Conservation (phyloP, 1,284 basidiomycete species). For the Pascua guehoae region DNA sequence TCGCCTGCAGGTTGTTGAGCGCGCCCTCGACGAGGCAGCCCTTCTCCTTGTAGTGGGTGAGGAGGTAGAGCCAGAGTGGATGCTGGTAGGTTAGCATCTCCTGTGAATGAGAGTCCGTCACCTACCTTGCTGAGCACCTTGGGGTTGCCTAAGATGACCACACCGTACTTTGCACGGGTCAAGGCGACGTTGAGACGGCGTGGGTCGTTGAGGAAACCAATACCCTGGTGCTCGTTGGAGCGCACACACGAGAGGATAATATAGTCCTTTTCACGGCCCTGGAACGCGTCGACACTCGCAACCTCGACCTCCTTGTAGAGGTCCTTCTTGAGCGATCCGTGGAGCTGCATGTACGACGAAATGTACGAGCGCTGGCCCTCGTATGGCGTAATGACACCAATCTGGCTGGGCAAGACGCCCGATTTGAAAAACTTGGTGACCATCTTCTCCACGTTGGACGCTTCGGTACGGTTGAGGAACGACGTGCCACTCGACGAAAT, state of each 20-base stretch:
- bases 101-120: background rate
- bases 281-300: slow-evolving; percentile 98
- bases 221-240: slow-evolving; percentile 98
- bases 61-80: slow-evolving; percentile 94
- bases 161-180: slow-evolving; percentile 95
- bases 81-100: slow-evolving; percentile 59
- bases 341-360: slow-evolving; percentile 99
- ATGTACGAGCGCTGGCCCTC: slow-evolving; percentile 99
- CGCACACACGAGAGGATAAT: slow-evolving; percentile 99
- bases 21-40: slow-evolving; percentile 92
- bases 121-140: slow-evolving; percentile 96
- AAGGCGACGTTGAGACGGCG: slow-evolving; percentile 94
- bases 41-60: slow-evolving; percentile 98
- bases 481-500: slow-evolving; percentile 98
- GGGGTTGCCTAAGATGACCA: slow-evolving; percentile 96
- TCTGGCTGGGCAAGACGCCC: slow-evolving; percentile 89
- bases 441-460: slow-evolving; percentile 98
- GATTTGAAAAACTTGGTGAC: slow-evolving; percentile 99
- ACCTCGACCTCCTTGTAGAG: slow-evolving; percentile 99
- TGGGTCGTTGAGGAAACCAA: slow-evolving; percentile 98
- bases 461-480: slow-evolving; percentile 97
- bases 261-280: slow-evolving; percentile 99
- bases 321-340: slow-evolving; percentile 96
- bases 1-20: slow-evolving; percentile 89
- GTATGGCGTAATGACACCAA: slow-evolving; percentile 98